Evolutionary conservation across 805 yeast genomes (phyloP).

Genomic region (Cyberlindnera xishuangbannaensis): DNA sequence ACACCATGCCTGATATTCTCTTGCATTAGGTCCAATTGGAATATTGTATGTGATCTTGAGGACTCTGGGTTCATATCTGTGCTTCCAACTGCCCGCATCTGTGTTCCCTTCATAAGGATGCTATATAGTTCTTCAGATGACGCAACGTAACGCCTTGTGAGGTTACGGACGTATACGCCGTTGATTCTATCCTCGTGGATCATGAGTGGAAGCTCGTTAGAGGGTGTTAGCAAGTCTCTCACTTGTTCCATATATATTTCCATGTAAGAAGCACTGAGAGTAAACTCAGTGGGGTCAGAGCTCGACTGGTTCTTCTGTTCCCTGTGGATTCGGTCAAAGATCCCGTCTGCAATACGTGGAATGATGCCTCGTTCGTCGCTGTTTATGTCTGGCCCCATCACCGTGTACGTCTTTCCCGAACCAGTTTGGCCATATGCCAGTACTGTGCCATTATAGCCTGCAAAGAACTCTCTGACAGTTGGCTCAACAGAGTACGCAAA

Average conservation of each 20-base stretch:
- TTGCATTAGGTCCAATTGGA: slow-evolving; percentile 64
- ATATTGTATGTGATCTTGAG: slow-evolving; percentile 76
- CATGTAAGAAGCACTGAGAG: slow-evolving; percentile 60
- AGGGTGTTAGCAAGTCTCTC: slow-evolving; percentile 53
- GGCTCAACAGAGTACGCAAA: slow-evolving; percentile 53
- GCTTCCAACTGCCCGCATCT: slow-evolving; percentile 47
- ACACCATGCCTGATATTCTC: slow-evolving; percentile 50
- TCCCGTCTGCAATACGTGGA: slow-evolving; percentile 62
- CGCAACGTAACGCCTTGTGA: slow-evolving; percentile 56
- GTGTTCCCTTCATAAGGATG: slow-evolving; percentile 54
- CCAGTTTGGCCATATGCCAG: slow-evolving; percentile 79
- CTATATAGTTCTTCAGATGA: slow-evolving; percentile 52
- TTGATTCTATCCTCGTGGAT: slow-evolving; percentile 59
- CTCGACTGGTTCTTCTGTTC: slow-evolving; percentile 39
- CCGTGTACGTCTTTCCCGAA: slow-evolving; percentile 69
- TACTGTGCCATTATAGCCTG: slow-evolving; percentile 75
- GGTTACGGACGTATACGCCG: slow-evolving; percentile 69
- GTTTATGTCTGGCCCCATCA: slow-evolving; percentile 54
- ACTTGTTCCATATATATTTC: slow-evolving; percentile 80
- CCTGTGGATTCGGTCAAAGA: slow-evolving; percentile 49
- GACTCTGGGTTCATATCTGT: slow-evolving; percentile 71
- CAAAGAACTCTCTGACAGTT: slow-evolving; percentile 62
- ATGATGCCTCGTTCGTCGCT: slow-evolving; percentile 46
- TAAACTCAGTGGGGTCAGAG: too few species aligned
- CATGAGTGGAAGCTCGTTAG: slow-evolving; percentile 29